Percentiles rank a stretch among this genome's conserved stretches.
Evolutionary conservation across 2,329 filamentous ascomycete species (phyloP).

Genomic region (Colletotrichum theobromicola): DNA sequence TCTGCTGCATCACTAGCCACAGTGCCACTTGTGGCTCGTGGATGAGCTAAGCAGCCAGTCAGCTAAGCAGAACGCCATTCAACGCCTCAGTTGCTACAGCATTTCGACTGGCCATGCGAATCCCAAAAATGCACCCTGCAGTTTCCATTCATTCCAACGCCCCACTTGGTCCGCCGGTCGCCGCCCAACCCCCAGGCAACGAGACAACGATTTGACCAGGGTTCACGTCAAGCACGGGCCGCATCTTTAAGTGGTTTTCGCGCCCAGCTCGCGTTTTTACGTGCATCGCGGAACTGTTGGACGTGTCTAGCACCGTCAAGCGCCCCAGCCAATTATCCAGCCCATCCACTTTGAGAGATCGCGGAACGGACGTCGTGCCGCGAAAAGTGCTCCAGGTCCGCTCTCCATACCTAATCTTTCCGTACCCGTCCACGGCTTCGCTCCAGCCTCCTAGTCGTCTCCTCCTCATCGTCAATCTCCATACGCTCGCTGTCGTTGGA

Average conservation of each 20-base stretch:
- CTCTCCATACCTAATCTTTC: neutral
- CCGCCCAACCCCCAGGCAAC: slow-evolving; percentile 17
- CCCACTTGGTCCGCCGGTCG: neutral
- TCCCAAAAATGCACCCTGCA: neutral
- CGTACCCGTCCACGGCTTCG: neutral
- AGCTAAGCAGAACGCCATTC: neutral
- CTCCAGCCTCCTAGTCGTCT: neutral
- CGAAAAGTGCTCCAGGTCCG: slow-evolving; percentile 8
- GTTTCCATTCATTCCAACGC: neutral
- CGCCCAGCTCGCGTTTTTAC: slow-evolving; percentile 25
- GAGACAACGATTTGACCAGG: slow-evolving; percentile 14
- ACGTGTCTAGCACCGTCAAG: slow-evolving; percentile 19
- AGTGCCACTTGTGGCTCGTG: neutral
- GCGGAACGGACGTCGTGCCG: neutral
- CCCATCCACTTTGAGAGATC: neutral
- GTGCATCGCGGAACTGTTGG: slow-evolving; percentile 23
- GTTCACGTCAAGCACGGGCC: slow-evolving; percentile 25
- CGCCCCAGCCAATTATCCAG: slow-evolving; percentile 16
- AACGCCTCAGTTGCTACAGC: neutral
- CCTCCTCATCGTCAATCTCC: neutral
- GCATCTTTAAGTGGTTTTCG: slow-evolving; percentile 21
- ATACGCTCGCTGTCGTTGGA: slow-evolving; percentile 2
- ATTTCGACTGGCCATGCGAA: slow-evolving; percentile 1
- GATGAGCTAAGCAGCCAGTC: neutral
- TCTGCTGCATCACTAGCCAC: neutral